phyloP scores from a whole-genome alignment of 2,329 filamentous ascomycete species.

The Calonectria naviculata region DNA sequence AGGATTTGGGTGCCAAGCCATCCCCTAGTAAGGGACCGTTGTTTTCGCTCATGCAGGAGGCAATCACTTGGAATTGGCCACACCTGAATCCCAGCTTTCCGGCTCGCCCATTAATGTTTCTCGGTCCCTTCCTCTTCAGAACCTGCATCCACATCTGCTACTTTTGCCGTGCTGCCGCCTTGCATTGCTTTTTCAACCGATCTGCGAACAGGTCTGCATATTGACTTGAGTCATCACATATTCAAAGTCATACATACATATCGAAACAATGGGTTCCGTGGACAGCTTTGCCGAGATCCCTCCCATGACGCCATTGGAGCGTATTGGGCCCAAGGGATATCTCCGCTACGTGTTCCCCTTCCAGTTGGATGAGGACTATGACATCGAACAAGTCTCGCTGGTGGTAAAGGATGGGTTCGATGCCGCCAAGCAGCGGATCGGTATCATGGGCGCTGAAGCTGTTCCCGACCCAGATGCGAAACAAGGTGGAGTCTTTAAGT shows the following conservation, averaged over 20 bases:
- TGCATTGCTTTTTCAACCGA: not conserved
- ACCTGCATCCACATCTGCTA: not conserved
- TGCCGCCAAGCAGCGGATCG: conserved; percentile 8
- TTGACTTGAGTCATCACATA: not conserved
- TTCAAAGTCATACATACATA: not conserved
- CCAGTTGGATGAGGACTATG: not conserved
- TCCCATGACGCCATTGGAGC: conserved; percentile 18
- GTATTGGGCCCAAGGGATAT: conserved; percentile 22
- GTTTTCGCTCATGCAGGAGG: not conserved
- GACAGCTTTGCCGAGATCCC: not conserved
- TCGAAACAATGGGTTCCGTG: not conserved
- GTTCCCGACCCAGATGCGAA: conserved; percentile 16
- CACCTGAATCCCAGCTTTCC: not conserved
- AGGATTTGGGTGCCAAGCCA: not conserved
- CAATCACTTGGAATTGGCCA: not conserved
- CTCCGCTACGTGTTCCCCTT: conserved; percentile 27
- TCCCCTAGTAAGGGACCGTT: not conserved
- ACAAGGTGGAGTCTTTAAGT: conserved; percentile 16
- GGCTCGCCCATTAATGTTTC: not conserved
- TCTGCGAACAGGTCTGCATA: not conserved
- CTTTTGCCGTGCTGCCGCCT: not conserved
- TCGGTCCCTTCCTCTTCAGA: not conserved
- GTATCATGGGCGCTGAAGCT: conserved; percentile 21
- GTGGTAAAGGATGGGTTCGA: conserved; percentile 10
- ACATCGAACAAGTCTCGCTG: not conserved